Percentiles rank a stretch among this genome's conserved stretches.
Conservation (phyloP, 2,329 filamentous ascomycete species). For the Ophiostoma quercus region DNA sequence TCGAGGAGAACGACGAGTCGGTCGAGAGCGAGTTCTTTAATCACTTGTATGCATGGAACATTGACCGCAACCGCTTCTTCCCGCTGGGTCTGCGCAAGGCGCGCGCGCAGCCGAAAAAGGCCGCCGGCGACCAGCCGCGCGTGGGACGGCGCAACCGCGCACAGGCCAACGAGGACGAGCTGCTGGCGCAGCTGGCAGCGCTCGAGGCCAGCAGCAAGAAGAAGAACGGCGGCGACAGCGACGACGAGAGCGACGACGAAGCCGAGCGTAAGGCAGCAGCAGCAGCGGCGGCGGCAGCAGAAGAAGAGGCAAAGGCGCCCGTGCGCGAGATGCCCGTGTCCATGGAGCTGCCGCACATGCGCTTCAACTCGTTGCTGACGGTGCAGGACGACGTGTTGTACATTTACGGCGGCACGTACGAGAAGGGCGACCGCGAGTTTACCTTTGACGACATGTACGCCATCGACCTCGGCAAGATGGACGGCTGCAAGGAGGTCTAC, state of each 20-base stretch:
- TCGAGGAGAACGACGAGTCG: constrained; percentile 85
- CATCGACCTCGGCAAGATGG: constrained; percentile 88
- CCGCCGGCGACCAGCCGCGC: constrained; percentile 43
- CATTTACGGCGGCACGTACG: constrained; percentile 91
- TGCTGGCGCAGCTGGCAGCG: constrained; percentile 79
- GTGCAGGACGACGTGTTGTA: constrained; percentile 91
- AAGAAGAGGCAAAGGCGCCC: constrained; percentile 52
- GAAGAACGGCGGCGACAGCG: constrained; percentile 12
- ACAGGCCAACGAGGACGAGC: constrained; percentile 86
- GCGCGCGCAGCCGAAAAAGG: constrained; percentile 56
- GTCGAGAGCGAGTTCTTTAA: constrained; percentile 99
- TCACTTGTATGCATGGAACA: constrained; percentile 83
- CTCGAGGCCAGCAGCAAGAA: constrained; percentile 53
- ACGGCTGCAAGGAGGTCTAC: constrained; percentile 90
- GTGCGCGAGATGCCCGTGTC: constrained; percentile 59
- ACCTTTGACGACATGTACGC: constrained; percentile 95
- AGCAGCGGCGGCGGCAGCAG: constrained; percentile 23
- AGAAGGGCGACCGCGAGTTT: constrained; percentile 90
- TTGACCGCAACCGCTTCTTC: constrained; percentile 94
- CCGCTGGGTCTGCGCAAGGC: constrained; percentile 71
- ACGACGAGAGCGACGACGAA: constrained; percentile 59
- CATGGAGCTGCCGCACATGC: constrained; percentile 79
- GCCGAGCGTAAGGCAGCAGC: constrained; percentile 43
- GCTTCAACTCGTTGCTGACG: constrained; percentile 86
- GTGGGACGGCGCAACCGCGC: constrained; percentile 63